These are phyloP conservation scores for Austroboletus novae-zelandiae DNA, from an alignment of 1,284 basidiomycete species.

Conservation along the genomic window DNA sequence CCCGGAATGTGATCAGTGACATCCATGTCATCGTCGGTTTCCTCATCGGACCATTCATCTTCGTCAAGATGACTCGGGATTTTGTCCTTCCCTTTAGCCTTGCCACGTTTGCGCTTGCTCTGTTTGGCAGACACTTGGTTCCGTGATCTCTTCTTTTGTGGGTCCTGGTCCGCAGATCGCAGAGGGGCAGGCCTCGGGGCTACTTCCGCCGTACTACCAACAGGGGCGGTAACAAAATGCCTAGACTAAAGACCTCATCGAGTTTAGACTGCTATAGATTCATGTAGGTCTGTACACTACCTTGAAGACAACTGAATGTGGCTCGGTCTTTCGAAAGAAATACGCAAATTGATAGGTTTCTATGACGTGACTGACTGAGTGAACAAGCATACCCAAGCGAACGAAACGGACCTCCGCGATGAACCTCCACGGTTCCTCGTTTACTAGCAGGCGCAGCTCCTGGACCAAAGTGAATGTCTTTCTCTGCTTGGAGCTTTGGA, in stretches of 20 bases:
- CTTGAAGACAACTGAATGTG: slow-evolving; percentile 74
- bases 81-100: slow-evolving; percentile 43
- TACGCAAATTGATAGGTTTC: slow-evolving; percentile 80
- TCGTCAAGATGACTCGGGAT: slow-evolving; percentile 28
- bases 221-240: slow-evolving; percentile 48
- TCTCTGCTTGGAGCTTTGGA: slow-evolving; percentile 63
- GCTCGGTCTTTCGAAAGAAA: slow-evolving; percentile 73
- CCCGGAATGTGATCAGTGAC: slow-evolving; percentile 3
- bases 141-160: slow-evolving; percentile 22
- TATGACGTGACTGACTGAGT: slow-evolving; percentile 26
- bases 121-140: slow-evolving; percentile 7
- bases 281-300: slow-evolving; percentile 31
- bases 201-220: slow-evolving; percentile 22
- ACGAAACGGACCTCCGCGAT: slow-evolving; percentile 60
- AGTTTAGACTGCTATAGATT: slow-evolving; percentile 11
- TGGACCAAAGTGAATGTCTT: slow-evolving; percentile 40
- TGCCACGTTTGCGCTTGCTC: slow-evolving; percentile 43
- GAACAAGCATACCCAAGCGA: neutral
- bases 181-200: slow-evolving; percentile 1
- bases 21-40: slow-evolving; percentile 23
- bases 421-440: slow-evolving; percentile 65
- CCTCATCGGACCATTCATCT: slow-evolving; percentile 20
- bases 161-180: slow-evolving; percentile 8
- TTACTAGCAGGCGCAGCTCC: slow-evolving; percentile 46
- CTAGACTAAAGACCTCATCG: slow-evolving; percentile 40